Conservation (phyloP, 192 early-diverging fungal species). For the Coemansia sp. region DNA sequence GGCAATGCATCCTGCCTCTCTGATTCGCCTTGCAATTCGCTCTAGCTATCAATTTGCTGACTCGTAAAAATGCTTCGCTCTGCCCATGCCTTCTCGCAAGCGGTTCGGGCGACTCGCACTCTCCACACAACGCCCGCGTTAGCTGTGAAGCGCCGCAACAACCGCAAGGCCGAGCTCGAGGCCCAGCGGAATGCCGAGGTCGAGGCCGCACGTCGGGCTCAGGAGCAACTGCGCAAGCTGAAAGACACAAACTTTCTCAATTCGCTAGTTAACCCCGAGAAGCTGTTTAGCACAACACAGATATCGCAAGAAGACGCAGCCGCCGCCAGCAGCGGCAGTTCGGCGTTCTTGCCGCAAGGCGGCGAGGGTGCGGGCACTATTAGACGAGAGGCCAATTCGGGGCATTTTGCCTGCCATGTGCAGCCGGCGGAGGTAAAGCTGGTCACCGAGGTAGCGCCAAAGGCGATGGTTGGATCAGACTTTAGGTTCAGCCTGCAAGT, state of each 20-base stretch:
- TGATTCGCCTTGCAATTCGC: background rate
- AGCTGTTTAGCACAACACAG: slow-evolving; percentile 44
- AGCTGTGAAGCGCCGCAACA: slow-evolving; percentile 23
- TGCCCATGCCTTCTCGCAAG: background rate
- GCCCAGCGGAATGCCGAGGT: slow-evolving; percentile 42
- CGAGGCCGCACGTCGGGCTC: slow-evolving; percentile 21
- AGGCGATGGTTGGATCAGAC: slow-evolving; percentile 16
- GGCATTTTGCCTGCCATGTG: slow-evolving; percentile 24
- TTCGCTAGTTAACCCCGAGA: slow-evolving; percentile 36
- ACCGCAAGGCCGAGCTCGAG: slow-evolving; percentile 47
- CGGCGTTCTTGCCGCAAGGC: background rate
- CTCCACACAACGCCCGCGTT: slow-evolving; percentile 32
- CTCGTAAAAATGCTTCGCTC: slow-evolving; percentile 18
- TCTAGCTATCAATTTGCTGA: background rate
- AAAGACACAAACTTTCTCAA: slow-evolving; percentile 53
- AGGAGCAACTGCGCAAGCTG: slow-evolving; percentile 46
- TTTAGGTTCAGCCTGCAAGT: slow-evolving; percentile 9
- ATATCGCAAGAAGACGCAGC: slow-evolving; percentile 40
- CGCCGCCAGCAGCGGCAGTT: background rate
- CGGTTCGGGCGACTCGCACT: slow-evolving; percentile 9
- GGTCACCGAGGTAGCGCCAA: slow-evolving; percentile 39
- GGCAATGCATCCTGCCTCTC: background rate
- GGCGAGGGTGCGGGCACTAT: slow-evolving; percentile 9
- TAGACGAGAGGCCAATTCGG: slow-evolving; percentile 36
- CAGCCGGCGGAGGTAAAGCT: slow-evolving; percentile 25